These are phyloP conservation scores for Nakaseomyces uthaithaninus DNA, from an alignment of 1,139 yeast species.

Conservation along the genomic window DNA sequence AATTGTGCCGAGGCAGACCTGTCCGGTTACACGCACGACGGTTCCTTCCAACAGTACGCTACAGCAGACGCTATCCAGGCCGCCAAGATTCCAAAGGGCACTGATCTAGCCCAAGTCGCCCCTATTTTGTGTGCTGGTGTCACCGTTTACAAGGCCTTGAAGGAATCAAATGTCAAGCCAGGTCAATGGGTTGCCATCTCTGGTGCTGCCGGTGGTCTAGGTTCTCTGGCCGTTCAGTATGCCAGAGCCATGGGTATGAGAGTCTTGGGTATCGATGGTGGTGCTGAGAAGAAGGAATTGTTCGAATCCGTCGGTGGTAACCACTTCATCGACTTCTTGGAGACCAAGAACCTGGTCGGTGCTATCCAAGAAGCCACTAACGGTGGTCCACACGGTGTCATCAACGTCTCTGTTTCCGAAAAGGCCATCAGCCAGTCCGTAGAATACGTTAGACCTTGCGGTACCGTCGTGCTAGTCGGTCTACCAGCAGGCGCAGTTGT, in stretches of 20 bases:
- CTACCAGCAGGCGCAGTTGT: conserved; percentile 67
- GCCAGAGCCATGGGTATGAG: conserved; percentile 67
- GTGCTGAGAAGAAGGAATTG: conserved; percentile 54
- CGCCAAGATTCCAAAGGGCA: conserved; percentile 57
- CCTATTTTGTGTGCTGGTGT: conserved; percentile 79
- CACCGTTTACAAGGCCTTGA: conserved; percentile 70
- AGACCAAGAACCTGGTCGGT: conserved; percentile 46
- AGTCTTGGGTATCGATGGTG: conserved; percentile 70
- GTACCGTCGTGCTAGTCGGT: conserved; percentile 67
- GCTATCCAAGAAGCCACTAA: conserved; percentile 50
- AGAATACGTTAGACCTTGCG: conserved; percentile 57
- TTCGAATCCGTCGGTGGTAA: conserved; percentile 59
- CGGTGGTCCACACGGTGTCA: conserved; percentile 73
- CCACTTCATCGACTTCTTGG: conserved; percentile 55
- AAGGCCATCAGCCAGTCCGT: conserved; percentile 56
- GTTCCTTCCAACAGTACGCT: conserved; percentile 73
- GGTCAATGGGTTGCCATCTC: conserved; percentile 74
- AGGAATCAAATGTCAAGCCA: conserved; percentile 54
- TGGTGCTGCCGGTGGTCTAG: conserved; percentile 77
- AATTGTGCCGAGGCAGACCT: conserved; percentile 61
- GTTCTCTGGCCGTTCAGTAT: conserved; percentile 66
- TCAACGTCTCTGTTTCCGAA: conserved; percentile 66
- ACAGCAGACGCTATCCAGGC: conserved; percentile 76
- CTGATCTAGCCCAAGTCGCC: conserved; percentile 59
- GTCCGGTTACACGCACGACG: conserved; percentile 73